Percentiles rank a stretch among this genome's conserved stretches.
Conservation (phyloP, 2,329 filamentous ascomycete genomes). For the Phialophora verrucosa region DNA sequence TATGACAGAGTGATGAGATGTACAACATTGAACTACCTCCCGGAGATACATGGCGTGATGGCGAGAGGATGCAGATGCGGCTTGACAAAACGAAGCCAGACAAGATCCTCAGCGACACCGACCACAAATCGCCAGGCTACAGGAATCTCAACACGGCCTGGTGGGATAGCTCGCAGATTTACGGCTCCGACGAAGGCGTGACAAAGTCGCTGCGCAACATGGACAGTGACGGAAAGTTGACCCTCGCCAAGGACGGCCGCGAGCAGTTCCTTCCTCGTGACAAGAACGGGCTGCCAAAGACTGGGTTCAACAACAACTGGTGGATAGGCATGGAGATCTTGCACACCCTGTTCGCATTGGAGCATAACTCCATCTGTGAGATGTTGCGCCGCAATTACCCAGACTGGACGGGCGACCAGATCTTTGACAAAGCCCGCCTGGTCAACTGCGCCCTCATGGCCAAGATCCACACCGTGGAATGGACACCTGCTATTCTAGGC, state of each 20-base stretch:
- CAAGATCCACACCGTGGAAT: conserved; percentile 58
- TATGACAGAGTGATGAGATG: conserved; percentile 41
- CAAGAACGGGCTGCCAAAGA: conserved; percentile 46
- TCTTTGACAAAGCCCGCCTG: conserved; percentile 54
- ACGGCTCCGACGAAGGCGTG: conserved; percentile 49
- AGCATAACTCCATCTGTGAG: conserved; percentile 55
- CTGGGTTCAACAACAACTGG: conserved; percentile 55
- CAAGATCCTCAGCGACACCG: conserved; percentile 45
- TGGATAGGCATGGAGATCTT: conserved; percentile 56
- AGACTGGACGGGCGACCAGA: conserved; percentile 48
- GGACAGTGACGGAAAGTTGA: conserved; percentile 49
- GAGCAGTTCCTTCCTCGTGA: conserved; percentile 48
- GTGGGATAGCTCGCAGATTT: conserved; percentile 58
- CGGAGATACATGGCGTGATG: conserved; percentile 46
- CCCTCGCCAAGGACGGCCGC: conserved; percentile 44
- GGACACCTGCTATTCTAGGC: conserved; percentile 56
- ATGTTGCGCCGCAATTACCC: conserved; percentile 47
- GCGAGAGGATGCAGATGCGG: conserved; percentile 51
- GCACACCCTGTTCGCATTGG: conserved; percentile 55
- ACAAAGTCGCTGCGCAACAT: conserved; percentile 47
- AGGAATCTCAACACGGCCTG: conserved; percentile 52
- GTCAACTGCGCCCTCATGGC: conserved; percentile 57
- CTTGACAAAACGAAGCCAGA: conserved; percentile 43
- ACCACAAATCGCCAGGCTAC: conserved; percentile 50
- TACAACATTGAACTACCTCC: conserved; percentile 46